These are phyloP conservation scores for Pichia inconspicua DNA, from an alignment of 1,139 yeast genomes.

Conservation along the genomic window DNA sequence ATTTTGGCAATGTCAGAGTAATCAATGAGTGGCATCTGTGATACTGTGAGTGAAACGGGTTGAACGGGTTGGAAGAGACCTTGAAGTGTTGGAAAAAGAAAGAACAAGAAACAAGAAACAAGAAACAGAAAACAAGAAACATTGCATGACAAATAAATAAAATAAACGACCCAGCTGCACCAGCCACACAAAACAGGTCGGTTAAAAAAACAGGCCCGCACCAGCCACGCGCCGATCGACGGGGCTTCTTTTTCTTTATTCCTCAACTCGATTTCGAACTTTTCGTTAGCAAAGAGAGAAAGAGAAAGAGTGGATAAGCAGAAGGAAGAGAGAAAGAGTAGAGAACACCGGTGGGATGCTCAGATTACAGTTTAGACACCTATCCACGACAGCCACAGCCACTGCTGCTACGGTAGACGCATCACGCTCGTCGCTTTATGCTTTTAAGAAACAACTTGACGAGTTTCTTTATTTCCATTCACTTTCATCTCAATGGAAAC, in stretches of 20 bases:
- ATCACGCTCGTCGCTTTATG: constrained; percentile 9
- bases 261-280: neutral
- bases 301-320: neutral
- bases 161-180: neutral
- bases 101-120: neutral
- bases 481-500: constrained; percentile 30
- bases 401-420: neutral
- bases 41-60: neutral
- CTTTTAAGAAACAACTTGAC: constrained; percentile 25
- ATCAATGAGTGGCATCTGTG: constrained; percentile 12
- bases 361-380: neutral
- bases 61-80: neutral
- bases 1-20: constrained; percentile 17
- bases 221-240: neutral
- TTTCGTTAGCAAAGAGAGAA: neutral
- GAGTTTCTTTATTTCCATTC: constrained; percentile 26
- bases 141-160: neutral
- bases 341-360: neutral
- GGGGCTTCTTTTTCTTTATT: neutral
- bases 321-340: neutral
- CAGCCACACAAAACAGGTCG: neutral
- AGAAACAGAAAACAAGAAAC: neutral
- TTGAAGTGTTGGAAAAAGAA: neutral
- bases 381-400: neutral
- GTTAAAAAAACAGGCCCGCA: neutral